Evolutionary conservation across 2,329 filamentous ascomycete genomes (phyloP).

Genomic region (Elsinoe fawcettii): DNA sequence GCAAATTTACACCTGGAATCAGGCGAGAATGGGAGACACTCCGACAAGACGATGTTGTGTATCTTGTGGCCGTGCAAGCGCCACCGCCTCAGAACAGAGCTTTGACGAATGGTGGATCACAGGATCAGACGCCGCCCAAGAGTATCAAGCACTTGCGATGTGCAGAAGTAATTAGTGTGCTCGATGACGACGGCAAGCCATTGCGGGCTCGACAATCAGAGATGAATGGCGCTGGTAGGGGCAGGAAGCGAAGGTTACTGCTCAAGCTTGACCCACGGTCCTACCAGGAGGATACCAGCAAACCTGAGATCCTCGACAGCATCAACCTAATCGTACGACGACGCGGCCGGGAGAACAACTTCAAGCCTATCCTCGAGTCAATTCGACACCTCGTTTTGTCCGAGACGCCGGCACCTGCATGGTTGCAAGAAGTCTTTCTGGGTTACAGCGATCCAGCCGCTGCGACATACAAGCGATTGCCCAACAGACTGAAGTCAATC

Average conservation of each 20-base stretch:
- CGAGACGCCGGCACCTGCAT: constrained; percentile 76
- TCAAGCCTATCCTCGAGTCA: constrained; percentile 85
- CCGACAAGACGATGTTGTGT: constrained; percentile 80
- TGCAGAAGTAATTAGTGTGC: constrained; percentile 76
- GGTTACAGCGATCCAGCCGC: constrained; percentile 89
- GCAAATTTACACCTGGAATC: constrained; percentile 65
- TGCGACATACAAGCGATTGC: constrained; percentile 74
- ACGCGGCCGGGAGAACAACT: constrained; percentile 88
- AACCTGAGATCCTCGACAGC: constrained; percentile 61
- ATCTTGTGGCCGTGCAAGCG: constrained; percentile 65
- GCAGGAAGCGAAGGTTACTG: constrained; percentile 61
- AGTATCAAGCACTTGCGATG: constrained; percentile 64
- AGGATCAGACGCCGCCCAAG: constrained; percentile 39
- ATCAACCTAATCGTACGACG: constrained; percentile 83
- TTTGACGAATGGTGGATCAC: constrained; percentile 48
- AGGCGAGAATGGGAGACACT: constrained; percentile 85
- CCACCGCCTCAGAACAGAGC: constrained; percentile 46
- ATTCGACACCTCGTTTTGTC: constrained; percentile 80
- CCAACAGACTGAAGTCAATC: constrained; percentile 67
- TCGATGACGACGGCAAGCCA: constrained; percentile 73
- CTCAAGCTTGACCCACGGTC: constrained; percentile 71
- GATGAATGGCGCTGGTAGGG: constrained; percentile 48
- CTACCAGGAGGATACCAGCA: constrained; percentile 69
- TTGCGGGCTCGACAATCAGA: constrained; percentile 56
- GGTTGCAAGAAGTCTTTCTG: constrained; percentile 96